Percentiles rank a stretch among this genome's conserved stretches.
Evolutionary conservation across 805 yeast genomes (phyloP).

Genomic region (Myxozyma geophila): DNA sequence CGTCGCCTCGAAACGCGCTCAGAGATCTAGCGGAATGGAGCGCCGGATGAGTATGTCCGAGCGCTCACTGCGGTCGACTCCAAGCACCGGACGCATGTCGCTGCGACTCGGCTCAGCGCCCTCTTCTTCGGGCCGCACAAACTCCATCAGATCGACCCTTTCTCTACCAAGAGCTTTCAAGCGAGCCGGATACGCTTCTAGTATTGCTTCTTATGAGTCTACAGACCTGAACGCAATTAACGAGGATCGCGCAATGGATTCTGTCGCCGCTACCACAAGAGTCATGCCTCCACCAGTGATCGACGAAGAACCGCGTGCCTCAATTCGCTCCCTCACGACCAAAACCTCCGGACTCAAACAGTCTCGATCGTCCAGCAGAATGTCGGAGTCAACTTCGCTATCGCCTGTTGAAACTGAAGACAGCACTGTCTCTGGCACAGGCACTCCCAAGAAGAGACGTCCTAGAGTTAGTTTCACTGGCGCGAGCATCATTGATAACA

Average conservation of each 20-base stretch:
- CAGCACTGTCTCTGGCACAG: conserved; percentile 9
- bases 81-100: background rate
- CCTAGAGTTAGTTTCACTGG: conserved; percentile 24
- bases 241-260: conserved; percentile 25
- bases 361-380: conserved; percentile 24
- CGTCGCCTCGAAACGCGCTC: conserved; percentile 18
- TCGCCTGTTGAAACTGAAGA: conserved; percentile 12
- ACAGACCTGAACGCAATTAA: conserved; percentile 31
- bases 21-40: conserved; percentile 2
- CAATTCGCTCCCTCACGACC: conserved; percentile 17
- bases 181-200: conserved; percentile 29
- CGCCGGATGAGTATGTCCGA: conserved; percentile 31
- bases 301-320: conserved; percentile 19
- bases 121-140: conserved; percentile 13
- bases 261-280: background rate
- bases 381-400: conserved; percentile 18
- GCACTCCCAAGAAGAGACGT: conserved; percentile 14
- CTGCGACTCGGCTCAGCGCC: background rate
- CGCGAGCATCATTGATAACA: background rate
- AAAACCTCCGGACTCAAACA: conserved; percentile 25
- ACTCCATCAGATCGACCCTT: conserved; percentile 13
- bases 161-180: conserved; percentile 17
- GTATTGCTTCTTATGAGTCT: conserved; percentile 28
- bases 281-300: conserved; percentile 19
- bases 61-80: conserved; percentile 24